A percentile compares a stretch with the other conserved stretches of the same genome.
phyloP scores from a whole-genome alignment of 768 basidiomycete genomes.

The Rhodotorula paludigena region DNA sequence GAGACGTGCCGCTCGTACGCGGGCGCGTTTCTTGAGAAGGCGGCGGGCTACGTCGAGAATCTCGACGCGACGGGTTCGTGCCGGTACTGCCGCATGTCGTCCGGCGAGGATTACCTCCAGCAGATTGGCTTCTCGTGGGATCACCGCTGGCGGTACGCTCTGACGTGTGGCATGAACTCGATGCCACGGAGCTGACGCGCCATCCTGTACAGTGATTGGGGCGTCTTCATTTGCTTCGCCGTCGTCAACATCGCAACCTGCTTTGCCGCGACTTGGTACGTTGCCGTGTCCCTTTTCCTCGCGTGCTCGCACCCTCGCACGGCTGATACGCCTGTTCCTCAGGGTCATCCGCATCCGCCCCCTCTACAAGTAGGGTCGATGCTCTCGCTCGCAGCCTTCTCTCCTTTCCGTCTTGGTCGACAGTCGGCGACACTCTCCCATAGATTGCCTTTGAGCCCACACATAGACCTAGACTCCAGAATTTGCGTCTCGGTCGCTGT shows the following conservation, averaged over 20 bases:
- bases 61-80: constrained; percentile 20
- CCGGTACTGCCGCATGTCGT: neutral
- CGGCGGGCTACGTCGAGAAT: constrained; percentile 27
- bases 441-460: no score
- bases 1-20: constrained; percentile 30
- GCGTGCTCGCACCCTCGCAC: no score
- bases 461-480: no score
- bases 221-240: constrained; percentile 20
- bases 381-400: neutral
- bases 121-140: constrained; percentile 7
- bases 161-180: no score
- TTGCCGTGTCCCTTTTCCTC: no score
- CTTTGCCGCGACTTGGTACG: constrained; percentile 4
- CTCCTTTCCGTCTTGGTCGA: neutral
- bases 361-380: constrained; percentile 16
- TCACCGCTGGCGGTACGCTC: constrained; percentile 10
- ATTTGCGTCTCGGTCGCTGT: no score
- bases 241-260: neutral
- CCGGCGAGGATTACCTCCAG: constrained; percentile 9
- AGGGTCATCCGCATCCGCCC: constrained; percentile 16
- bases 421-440: no score
- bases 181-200: no score
- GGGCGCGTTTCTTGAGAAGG: constrained; percentile 13
- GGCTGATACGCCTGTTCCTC: no score
- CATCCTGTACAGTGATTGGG: neutral